Conservation (phyloP, 106 monocot species). For the Narthecium ossifragum region DNA sequence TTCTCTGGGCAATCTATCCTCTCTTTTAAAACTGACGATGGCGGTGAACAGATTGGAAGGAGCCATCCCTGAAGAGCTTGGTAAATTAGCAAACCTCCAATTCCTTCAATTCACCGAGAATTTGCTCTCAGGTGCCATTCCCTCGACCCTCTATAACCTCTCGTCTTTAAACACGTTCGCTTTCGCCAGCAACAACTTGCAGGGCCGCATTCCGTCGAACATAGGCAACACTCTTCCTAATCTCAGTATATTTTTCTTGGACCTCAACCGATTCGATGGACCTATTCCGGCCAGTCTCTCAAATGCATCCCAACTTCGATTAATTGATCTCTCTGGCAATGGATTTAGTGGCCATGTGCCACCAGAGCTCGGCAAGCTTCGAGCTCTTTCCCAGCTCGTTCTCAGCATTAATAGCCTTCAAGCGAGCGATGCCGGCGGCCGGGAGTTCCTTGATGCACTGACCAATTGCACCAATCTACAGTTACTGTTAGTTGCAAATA, state of each 20-base stretch:
- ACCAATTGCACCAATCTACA: conserved; percentile 1
- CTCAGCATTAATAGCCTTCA: neutral
- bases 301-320: neutral
- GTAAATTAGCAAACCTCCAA: neutral
- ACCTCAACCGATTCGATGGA: neutral
- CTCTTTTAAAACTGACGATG: neutral
- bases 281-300: neutral
- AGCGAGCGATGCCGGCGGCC: neutral
- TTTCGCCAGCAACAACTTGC: neutral
- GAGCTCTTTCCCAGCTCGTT: neutral
- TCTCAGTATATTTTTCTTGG: neutral
- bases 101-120: neutral
- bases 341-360: conserved; percentile 1
- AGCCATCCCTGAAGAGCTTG: neutral
- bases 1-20: neutral
- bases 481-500: neutral
- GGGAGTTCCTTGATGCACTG: conserved; percentile 2
- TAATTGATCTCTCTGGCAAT: neutral
- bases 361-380: neutral
- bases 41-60: neutral
- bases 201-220: neutral
- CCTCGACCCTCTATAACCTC: conserved; percentile 6
- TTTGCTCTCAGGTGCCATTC: neutral
- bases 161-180: neutral
- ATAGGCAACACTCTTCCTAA: neutral